A percentile compares a stretch with the other conserved stretches of the same genome.
phyloP scores from a whole-genome alignment of 2,329 filamentous ascomycete genomes.

The Onygenales sp. region DNA sequence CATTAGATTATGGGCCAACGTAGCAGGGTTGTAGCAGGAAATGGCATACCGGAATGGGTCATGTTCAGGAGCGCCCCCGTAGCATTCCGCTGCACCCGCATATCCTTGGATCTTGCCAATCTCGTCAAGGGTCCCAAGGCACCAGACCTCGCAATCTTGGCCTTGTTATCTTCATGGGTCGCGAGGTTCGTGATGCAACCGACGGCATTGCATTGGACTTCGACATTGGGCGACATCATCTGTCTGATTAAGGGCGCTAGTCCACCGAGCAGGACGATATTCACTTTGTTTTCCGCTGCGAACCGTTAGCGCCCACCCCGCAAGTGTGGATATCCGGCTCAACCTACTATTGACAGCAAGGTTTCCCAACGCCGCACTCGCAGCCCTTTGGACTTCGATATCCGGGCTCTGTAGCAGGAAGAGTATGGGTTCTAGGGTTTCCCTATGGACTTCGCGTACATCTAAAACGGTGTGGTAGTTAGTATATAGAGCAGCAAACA shows the following conservation, averaged over 20 bases:
- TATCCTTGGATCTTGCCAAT: slow-evolving; percentile 93
- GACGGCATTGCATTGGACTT: slow-evolving; percentile 98
- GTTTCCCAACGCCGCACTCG: slow-evolving; percentile 91
- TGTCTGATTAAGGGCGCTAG: slow-evolving; percentile 87
- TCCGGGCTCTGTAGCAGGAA: slow-evolving; percentile 91
- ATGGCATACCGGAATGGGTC: slow-evolving; percentile 81
- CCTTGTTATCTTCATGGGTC: slow-evolving; percentile 98
- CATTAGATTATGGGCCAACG: neutral
- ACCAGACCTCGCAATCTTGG: slow-evolving; percentile 92
- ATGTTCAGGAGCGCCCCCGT: slow-evolving; percentile 95
- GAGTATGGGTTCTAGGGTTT: slow-evolving; percentile 91
- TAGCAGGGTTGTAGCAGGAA: neutral
- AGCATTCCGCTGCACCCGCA: slow-evolving; percentile 95
- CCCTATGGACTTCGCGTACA: slow-evolving; percentile 89
- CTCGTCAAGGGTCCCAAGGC: slow-evolving; percentile 83
- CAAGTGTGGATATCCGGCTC: slow-evolving; percentile 10
- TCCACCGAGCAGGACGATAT: slow-evolving; percentile 87
- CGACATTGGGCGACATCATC: slow-evolving; percentile 96
- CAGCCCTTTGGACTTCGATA: slow-evolving; percentile 93
- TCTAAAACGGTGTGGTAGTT: slow-evolving; percentile 46
- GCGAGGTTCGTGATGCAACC: slow-evolving; percentile 98
- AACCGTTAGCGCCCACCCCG: slow-evolving; percentile 31
- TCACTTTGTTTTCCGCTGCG: slow-evolving; percentile 93
- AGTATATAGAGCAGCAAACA: slow-evolving; percentile 6
- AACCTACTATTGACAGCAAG: slow-evolving; percentile 88